Percentiles rank a stretch among this genome's conserved stretches.
These are phyloP conservation scores for Paraphoma sp. DNA, from an alignment of 2,329 filamentous ascomycete genomes.

Conservation along the genomic window DNA sequence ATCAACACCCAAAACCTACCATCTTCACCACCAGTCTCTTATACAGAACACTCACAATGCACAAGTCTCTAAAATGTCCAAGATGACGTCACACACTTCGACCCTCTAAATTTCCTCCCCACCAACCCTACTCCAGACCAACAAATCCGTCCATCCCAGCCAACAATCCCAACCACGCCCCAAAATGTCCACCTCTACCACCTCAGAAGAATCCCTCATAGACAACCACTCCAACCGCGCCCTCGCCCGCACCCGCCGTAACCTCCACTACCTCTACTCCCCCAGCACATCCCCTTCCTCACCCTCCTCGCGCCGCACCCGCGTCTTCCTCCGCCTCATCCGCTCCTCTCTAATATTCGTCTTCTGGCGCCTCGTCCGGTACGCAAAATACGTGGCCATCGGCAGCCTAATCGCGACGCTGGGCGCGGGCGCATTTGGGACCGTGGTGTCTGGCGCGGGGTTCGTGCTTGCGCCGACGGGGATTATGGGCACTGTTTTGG, in stretches of 20 bases:
- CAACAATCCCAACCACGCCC: neutral
- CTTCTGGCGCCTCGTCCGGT: conserved; percentile 52
- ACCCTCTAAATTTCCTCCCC: too few relatives aligned
- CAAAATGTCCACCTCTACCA: neutral
- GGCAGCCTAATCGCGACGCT: conserved; percentile 49
- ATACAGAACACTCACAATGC: too few relatives aligned
- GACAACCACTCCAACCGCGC: conserved; percentile 31
- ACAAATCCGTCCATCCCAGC: neutral
- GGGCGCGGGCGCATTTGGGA: conserved; percentile 46
- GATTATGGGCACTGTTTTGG: conserved; percentile 45
- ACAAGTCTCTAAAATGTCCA: too few relatives aligned
- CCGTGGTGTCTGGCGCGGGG: conserved; percentile 46
- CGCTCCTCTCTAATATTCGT: conserved; percentile 50
- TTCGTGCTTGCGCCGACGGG: conserved; percentile 53
- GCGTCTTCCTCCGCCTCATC: conserved; percentile 46
- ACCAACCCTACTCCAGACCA: neutral
- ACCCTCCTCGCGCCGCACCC: conserved; percentile 46
- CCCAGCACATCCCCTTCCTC: conserved; percentile 34
- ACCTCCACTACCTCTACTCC: conserved; percentile 48
- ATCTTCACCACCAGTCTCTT: too few relatives aligned
- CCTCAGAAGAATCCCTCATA: conserved; percentile 16
- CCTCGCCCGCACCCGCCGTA: conserved; percentile 36
- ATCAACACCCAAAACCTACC: too few relatives aligned
- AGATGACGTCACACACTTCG: neutral
- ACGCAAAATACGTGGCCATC: conserved; percentile 53